A percentile compares a stretch with the other conserved stretches of the same genome.
These are phyloP conservation scores for Fusarium chuoi DNA, from an alignment of 2,329 filamentous ascomycete genomes.

Conservation along the genomic window DNA sequence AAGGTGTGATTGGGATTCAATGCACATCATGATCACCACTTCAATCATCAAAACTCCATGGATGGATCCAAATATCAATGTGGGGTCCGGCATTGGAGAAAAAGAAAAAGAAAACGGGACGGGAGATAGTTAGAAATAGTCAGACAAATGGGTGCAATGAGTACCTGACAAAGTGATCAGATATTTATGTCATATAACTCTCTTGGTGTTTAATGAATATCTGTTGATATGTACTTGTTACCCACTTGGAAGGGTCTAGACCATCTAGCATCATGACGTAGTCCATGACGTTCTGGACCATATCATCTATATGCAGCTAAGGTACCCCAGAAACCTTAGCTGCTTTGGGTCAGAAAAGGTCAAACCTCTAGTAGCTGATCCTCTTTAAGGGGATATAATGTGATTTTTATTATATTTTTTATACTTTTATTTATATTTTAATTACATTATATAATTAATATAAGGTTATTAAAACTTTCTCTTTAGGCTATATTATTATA, in stretches of 20 bases:
- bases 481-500: too few species aligned
- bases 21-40: not conserved
- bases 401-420: too few species aligned
- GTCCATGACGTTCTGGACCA: conserved; percentile 8
- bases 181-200: not conserved
- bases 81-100: not conserved
- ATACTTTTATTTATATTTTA: too few species aligned
- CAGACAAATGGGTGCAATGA: not conserved
- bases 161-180: not conserved
- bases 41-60: not conserved
- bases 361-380: not conserved
- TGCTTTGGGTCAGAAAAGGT: not conserved
- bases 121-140: not conserved
- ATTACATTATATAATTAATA: too few species aligned
- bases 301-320: not conserved
- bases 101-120: not conserved
- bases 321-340: conserved; percentile 3
- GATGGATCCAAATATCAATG: not conserved
- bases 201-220: not conserved
- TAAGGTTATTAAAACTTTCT: too few species aligned
- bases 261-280: conserved; percentile 23
- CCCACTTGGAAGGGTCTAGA: conserved; percentile 9
- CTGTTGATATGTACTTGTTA: too few species aligned
- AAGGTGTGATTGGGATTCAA: not conserved
- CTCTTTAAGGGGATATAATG: too few species aligned